These are phyloP conservation scores for Solanum habrochaites DNA, from an alignment of 257 asterid species.

Conservation along the genomic window DNA sequence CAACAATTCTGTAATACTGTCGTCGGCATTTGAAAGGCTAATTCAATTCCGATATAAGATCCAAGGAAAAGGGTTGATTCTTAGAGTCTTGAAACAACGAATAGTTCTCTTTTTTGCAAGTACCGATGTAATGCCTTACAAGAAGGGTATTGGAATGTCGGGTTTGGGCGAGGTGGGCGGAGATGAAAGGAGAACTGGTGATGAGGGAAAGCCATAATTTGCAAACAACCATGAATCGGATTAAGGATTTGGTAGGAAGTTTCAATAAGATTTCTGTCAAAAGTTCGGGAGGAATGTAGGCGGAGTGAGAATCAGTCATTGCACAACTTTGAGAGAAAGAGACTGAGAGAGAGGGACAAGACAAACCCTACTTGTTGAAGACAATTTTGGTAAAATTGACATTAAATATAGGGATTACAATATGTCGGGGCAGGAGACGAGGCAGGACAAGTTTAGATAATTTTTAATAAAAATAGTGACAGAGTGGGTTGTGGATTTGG, in stretches of 20 bases:
- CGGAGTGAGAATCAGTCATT: constrained; percentile 24
- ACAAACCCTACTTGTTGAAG: no score
- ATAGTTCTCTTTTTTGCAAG: constrained; percentile 21
- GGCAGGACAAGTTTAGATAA: no score
- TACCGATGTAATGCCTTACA: constrained; percentile 16
- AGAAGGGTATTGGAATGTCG: constrained; percentile 9
- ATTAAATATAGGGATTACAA: no score
- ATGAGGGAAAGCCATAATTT: constrained; percentile 32
- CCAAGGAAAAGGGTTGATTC: background rate
- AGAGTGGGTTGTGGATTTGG: no score
- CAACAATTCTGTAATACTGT: constrained; percentile 41
- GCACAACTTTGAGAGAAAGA: background rate
- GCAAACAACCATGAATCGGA: constrained; percentile 27
- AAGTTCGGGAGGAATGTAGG: constrained; percentile 30
- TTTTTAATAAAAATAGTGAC: no score
- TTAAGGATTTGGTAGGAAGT: constrained; percentile 34
- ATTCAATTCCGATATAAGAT: constrained; percentile 9
- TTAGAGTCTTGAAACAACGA: constrained; percentile 3
- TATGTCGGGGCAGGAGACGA: background rate
- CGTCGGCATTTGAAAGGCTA: constrained; percentile 22
- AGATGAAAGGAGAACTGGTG: constrained; percentile 20
- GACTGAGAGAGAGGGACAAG: no score
- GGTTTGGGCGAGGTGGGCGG: constrained; percentile 16
- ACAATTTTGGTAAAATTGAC: no score
- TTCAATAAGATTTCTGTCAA: constrained; percentile 27